Conservation (phyloP, 164 flowering plant species). For the Chimonanthus praecox region DNA sequence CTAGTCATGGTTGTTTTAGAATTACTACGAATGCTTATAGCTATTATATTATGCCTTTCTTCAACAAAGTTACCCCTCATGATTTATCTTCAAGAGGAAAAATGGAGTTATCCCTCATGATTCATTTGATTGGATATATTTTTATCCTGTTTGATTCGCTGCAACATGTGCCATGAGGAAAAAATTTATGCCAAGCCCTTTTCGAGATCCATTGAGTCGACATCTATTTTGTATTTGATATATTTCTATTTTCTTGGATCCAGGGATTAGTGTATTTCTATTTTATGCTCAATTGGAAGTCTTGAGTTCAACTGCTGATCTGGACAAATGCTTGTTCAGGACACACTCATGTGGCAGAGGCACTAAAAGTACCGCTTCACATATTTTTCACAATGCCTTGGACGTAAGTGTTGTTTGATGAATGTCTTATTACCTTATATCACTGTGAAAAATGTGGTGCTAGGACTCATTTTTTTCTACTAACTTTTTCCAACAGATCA, state of each 20-base stretch:
- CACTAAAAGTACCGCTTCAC: slow-evolving; percentile 84
- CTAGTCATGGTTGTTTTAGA: not conserved
- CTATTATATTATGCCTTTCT: too few relatives aligned
- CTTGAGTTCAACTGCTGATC: slow-evolving; percentile 16
- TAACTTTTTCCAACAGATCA: too few relatives aligned
- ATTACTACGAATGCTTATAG: too few relatives aligned
- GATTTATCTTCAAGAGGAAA: too few relatives aligned
- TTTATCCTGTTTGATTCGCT: not conserved
- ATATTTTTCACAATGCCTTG: slow-evolving; percentile 99
- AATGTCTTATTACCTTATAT: not conserved
- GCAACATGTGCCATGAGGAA: not conserved
- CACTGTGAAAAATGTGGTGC: not conserved
- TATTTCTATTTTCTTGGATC: slow-evolving; percentile 9
- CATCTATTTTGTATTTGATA: not conserved
- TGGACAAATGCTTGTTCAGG: slow-evolving; percentile 40
- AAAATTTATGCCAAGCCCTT: not conserved
- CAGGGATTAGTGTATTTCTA: slow-evolving; percentile 10
- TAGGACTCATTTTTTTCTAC: too few relatives aligned
- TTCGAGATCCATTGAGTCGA: not conserved
- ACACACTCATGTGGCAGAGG: slow-evolving; percentile 98
- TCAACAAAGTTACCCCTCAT: not conserved
- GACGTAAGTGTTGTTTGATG: slow-evolving; percentile 75
- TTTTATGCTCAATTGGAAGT: slow-evolving; percentile 7
- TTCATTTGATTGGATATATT: not conserved
- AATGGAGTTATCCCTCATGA: not conserved